Evolutionary conservation across 2,329 filamentous ascomycete genomes (phyloP), one percentile per base, ranked within the genome.

Genomic region (Diaporthe velutina): DNA sequence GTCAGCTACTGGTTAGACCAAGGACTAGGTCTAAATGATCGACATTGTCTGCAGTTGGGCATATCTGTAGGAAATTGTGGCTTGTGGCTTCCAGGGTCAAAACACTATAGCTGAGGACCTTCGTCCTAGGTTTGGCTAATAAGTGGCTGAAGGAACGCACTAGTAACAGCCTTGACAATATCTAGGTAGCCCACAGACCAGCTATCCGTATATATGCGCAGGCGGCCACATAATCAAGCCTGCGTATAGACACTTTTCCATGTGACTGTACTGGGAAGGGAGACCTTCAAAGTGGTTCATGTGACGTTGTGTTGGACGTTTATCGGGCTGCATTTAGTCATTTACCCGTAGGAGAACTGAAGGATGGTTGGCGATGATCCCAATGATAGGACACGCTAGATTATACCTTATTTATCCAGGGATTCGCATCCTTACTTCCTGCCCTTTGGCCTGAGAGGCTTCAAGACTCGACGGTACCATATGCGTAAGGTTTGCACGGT

Each of bases 21-120:
- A 25, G 22, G 22, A 52, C 64, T 67, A 67, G 22, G 25, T 35
- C 61, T 38, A 5, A 6, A 12, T 25, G 64, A 67, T 52, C 61
- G 45, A 12, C 45, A 38, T 67, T 52, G 4, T 13, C 12, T 52
- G 8, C 15, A 28, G 7, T 38, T 35, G 15, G 42, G 42, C 19
- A 50, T 6, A 50, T 9, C 22, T 22, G 30, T 50, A 22, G 19
- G 61, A 25, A 1, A 28, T 67, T 25, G 64, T 67, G 64, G 64
- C 64, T 67, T 67, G 64, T 25, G n/a, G 13, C 61, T 52, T 52
- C 22, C 30, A 50, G 19, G 64, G 30, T 67, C 64, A 67, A 35
- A 38, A 52, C 64, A 52, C 45, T 38, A 28, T 67, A 67, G 64
- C 45, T 52, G 64, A 60, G 35, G 15, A 52, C 8, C 22, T 25